Base-by-base conservation (phyloP, 2,329 filamentous ascomycete species). In the Calonectria multiphialidica region DNA sequence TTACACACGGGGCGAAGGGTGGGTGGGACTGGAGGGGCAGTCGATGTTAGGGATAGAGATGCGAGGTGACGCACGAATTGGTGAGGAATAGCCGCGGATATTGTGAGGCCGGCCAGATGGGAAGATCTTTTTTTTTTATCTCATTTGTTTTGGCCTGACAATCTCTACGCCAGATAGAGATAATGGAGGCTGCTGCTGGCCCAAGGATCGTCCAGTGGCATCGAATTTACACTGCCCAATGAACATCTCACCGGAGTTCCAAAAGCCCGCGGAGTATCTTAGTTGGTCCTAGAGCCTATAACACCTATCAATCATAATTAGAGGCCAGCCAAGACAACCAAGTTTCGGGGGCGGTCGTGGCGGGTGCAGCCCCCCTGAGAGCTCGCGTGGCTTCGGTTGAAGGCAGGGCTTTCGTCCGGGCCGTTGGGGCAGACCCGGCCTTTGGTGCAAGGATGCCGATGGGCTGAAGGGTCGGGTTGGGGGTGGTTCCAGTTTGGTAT, bases 211-310 rank as follows among this genome's bases (percentile, higher is more conserved):
- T 72, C 69, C 69, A 71, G 64, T 74, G 72, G 62, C 67, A 66
- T 73, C 44, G 37, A 50, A 50, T 72, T 25, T 70, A 69, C 62
- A 72, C 70, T 70, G 72, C 59, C 30, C 47, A 55, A 69, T 66
- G 57, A 62, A 57, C 53, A 55, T 79, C 75, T 79, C 77, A 75
- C 77, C 78, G 75, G 71, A 79, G 74, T 77, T 61, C 75, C 77
- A 75, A 79, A 74, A 62, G 71, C 44, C 9, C 9, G 9, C n/a
- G 66, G 75, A 67, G 50, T 49, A 76, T 69, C 68, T 55, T 47
- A 64, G 5, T 44, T 47, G 23, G 16, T 12, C 37, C 45, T 28
- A 12, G 23, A 47, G 18, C 25, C 62, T 18, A 44, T 23, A 45
- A 23, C 15, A 18, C 16, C 49, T 12, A 33, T 15, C 30, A 49